Percentiles rank a stretch among this genome's conserved stretches.
phyloP scores from a whole-genome alignment of 306 rosid genomes.

The Inga oerstediana region DNA sequence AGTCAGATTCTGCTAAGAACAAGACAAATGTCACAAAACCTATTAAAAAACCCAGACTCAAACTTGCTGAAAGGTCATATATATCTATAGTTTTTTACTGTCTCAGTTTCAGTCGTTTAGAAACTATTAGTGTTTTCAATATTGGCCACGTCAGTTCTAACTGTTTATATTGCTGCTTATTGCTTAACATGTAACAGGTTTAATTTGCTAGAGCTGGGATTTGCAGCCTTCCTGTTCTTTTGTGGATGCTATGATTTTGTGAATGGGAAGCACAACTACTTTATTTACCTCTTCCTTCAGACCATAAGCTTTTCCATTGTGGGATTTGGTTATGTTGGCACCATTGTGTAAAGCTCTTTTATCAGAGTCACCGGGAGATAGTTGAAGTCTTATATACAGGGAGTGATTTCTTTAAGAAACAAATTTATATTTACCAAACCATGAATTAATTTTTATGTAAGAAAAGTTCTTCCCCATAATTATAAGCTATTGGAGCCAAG shows the following conservation, averaged over 20 bases:
- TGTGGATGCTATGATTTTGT: constrained; percentile 96
- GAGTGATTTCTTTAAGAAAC: constrained; percentile 42
- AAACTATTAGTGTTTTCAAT: too few species aligned
- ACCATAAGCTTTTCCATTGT: constrained; percentile 77
- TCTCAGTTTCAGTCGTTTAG: neutral
- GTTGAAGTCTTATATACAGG: constrained; percentile 28
- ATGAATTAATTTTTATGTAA: constrained; percentile 38
- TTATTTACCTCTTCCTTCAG: constrained; percentile 93
- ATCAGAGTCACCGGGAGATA: neutral
- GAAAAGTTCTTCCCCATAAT: constrained; percentile 40
- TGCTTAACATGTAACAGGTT: constrained; percentile 53
- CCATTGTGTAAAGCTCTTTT: constrained; percentile 74
- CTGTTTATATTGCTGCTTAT: neutral
- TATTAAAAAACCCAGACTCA: constrained; percentile 59
- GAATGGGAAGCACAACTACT: constrained; percentile 92
- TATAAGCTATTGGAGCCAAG: constrained; percentile 31
- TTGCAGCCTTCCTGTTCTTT: constrained; percentile 81
- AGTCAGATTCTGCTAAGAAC: constrained; percentile 77
- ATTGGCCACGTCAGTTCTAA: too few species aligned
- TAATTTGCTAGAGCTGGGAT: constrained; percentile 85
- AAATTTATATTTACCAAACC: constrained; percentile 40
- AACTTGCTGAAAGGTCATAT: constrained; percentile 67
- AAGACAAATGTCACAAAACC: constrained; percentile 54
- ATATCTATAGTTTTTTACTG: neutral
- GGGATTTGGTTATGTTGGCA: constrained; percentile 94